A percentile compares a stretch with the other conserved stretches of the same genome.
Conservation (phyloP, 805 yeast genomes). For the Barnettozyma sp. region DNA sequence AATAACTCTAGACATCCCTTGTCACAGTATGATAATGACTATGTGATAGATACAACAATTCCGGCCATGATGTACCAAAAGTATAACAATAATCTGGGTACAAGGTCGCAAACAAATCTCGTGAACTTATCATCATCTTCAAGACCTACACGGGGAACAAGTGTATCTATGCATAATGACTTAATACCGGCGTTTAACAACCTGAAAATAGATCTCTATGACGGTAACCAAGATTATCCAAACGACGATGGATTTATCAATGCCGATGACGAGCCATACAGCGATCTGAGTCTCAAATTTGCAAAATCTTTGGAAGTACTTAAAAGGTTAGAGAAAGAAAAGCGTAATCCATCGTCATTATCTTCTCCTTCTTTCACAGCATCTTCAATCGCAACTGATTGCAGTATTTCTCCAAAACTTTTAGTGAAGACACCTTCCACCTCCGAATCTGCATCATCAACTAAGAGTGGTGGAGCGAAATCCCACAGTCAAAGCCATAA, state of each 20-base stretch:
- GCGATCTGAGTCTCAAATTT: conserved; percentile 7
- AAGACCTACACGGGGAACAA: conserved; percentile 5
- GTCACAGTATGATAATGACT: conserved; percentile 16
- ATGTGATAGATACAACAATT: conserved; percentile 15
- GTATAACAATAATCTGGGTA: conserved; percentile 5
- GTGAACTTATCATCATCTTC: too few relatives aligned
- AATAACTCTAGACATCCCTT: conserved; percentile 20
- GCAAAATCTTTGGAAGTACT: background rate
- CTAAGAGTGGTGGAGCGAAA: too few relatives aligned
- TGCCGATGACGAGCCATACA: background rate
- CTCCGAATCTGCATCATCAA: background rate
- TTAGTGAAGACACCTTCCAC: background rate
- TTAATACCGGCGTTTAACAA: conserved; percentile 22
- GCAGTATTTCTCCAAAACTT: background rate
- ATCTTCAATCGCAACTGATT: background rate
- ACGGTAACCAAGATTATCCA: conserved; percentile 3
- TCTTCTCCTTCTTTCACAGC: background rate
- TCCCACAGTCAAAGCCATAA: too few relatives aligned
- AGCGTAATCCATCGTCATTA: background rate
- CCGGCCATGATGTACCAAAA: conserved; percentile 18
- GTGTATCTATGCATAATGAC: conserved; percentile 19
- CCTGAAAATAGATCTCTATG: conserved; percentile 19
- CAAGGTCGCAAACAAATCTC: too few relatives aligned
- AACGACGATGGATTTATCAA: background rate
- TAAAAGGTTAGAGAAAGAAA: conserved; percentile 1